Evolutionary conservation across 1,284 basidiomycete genomes (phyloP).

Genomic region (Cystobasidium sp.): DNA sequence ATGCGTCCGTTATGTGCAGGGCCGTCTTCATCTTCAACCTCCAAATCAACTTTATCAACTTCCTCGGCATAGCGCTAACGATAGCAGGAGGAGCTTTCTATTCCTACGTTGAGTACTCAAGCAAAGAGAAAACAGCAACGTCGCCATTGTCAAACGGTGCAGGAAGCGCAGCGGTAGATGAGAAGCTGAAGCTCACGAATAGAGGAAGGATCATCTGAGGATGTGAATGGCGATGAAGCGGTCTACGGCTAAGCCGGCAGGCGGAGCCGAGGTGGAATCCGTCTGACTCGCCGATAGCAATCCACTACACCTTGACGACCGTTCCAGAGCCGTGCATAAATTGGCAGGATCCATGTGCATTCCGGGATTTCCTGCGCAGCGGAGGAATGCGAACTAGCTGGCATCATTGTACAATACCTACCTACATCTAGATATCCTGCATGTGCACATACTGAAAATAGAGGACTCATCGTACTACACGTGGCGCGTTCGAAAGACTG

Average conservation of each 20-base stretch:
- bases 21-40: slow-evolving; percentile 66
- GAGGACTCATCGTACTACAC: too few relatives aligned
- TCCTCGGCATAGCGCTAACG: slow-evolving; percentile 77
- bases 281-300: too few relatives aligned
- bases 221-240: neutral
- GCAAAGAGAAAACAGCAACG: slow-evolving; percentile 11
- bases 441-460: too few relatives aligned
- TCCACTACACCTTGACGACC: too few relatives aligned
- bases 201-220: slow-evolving; percentile 18
- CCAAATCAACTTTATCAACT: slow-evolving; percentile 75
- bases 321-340: too few relatives aligned
- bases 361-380: too few relatives aligned
- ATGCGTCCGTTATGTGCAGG: neutral
- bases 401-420: too few relatives aligned
- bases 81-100: slow-evolving; percentile 71
- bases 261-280: neutral
- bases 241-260: neutral
- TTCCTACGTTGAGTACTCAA: slow-evolving; percentile 31
- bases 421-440: too few relatives aligned
- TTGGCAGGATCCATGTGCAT: too few relatives aligned
- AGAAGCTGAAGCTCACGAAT: slow-evolving; percentile 22
- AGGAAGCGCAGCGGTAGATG: slow-evolving; percentile 15
- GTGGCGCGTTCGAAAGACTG: too few relatives aligned
- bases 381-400: too few relatives aligned
- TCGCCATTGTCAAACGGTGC: neutral